A percentile compares a stretch with the other conserved stretches of the same genome.
phyloP scores from a whole-genome alignment of 495 filamentous ascomycete genomes.

The Penicillium mononematosum region DNA sequence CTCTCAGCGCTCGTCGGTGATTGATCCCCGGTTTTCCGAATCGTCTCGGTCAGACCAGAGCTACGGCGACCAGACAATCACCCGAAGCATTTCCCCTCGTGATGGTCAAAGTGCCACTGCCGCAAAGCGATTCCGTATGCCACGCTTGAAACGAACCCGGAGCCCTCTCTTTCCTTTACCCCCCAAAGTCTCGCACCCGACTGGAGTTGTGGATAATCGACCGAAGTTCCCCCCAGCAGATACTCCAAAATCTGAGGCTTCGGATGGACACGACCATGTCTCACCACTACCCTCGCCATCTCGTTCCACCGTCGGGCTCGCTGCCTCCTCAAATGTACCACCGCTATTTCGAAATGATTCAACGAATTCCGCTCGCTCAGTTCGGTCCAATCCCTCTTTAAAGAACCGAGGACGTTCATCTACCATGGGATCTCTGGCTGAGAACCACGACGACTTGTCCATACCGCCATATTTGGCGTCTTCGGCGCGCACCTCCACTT shows the following conservation, averaged over 20 bases:
- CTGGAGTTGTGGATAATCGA: constrained; percentile 24
- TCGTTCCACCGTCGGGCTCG: constrained; percentile 48
- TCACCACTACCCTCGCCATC: constrained; percentile 59
- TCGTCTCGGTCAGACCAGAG: constrained; percentile 90
- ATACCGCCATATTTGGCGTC: constrained; percentile 57
- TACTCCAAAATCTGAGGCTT: constrained; percentile 27
- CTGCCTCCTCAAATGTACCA: constrained; percentile 37
- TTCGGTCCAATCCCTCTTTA: constrained; percentile 65
- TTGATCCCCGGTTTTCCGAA: constrained; percentile 75
- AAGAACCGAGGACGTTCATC: constrained; percentile 76
- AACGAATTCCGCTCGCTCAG: constrained; percentile 65
- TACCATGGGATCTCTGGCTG: constrained; percentile 74
- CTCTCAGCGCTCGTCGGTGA: constrained; percentile 63
- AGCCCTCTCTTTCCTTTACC: constrained; percentile 86
- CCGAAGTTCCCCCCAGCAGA: constrained; percentile 26
- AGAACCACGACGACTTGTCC: constrained; percentile 55
- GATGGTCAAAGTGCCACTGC: constrained; percentile 45
- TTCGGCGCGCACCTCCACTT: constrained; percentile 73
- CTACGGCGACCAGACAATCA: constrained; percentile 65
- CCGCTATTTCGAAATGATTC: constrained; percentile 60
- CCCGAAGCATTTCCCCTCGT: constrained; percentile 28
- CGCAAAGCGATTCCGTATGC: constrained; percentile 75
- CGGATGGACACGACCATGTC: constrained; percentile 37
- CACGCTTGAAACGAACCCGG: constrained; percentile 77
- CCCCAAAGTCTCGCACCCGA: constrained; percentile 52